Percentiles rank a stretch among this genome's conserved stretches.
phyloP scores from a whole-genome alignment of 495 filamentous ascomycete species.

The Rhypophila decipiens region DNA sequence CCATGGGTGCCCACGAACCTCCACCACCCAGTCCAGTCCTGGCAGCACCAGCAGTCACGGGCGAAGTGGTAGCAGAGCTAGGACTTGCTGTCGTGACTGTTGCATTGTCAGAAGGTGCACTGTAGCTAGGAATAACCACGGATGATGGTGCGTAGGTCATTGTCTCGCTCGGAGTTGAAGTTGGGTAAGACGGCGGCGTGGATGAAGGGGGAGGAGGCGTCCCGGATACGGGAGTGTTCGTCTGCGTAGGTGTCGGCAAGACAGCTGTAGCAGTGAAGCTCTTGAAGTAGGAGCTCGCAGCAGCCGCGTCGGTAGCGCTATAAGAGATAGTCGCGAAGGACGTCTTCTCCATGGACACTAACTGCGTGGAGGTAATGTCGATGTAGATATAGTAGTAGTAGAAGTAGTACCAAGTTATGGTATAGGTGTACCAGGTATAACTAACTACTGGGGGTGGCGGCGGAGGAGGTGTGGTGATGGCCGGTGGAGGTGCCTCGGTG shows the following conservation, averaged over 20 bases:
- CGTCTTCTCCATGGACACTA: not conserved
- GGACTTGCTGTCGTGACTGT: not conserved
- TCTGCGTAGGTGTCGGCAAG: constrained; percentile 3
- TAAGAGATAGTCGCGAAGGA: not conserved
- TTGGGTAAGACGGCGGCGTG: no score
- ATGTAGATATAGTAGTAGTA: constrained; percentile 5
- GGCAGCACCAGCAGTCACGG: not conserved
- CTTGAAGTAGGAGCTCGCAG: not conserved
- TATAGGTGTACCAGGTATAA: constrained; percentile 6
- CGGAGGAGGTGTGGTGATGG: not conserved
- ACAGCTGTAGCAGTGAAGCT: constrained; percentile 1
- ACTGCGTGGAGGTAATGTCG: not conserved
- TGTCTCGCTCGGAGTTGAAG: not conserved
- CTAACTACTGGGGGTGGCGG: not conserved
- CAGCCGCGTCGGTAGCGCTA: constrained; percentile 4
- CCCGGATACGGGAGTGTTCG: not conserved
- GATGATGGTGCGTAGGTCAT: not conserved
- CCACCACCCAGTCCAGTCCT: not conserved
- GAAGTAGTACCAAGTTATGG: constrained; percentile 2
- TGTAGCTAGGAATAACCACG: not conserved
- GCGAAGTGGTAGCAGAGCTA: not conserved
- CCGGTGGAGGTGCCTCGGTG: not conserved
- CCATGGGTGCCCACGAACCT: not conserved
- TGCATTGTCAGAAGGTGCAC: not conserved
- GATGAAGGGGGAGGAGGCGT: no score